A percentile compares a stretch with the other conserved stretches of the same genome.
Conservation (phyloP, 179 eudicot genomes). For the Beta corolliflora region DNA sequence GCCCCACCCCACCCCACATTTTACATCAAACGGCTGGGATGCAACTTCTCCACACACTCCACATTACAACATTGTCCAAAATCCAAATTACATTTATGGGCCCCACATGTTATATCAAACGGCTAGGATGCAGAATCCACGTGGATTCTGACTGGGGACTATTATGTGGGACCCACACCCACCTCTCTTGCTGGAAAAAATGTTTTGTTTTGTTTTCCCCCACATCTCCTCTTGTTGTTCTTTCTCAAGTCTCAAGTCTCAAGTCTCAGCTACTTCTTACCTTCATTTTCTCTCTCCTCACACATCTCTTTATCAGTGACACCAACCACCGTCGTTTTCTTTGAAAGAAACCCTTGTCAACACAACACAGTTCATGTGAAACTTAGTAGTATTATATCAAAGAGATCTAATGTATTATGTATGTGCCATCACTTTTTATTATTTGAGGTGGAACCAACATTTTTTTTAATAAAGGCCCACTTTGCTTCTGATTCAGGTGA, state of each 20-base stretch:
- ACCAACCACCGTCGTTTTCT: conserved; percentile 39
- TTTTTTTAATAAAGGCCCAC: conserved; percentile 25
- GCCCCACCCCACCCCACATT: no score
- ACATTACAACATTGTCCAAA: background rate
- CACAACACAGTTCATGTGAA: conserved; percentile 48
- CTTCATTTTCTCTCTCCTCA: background rate
- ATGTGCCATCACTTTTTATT: background rate
- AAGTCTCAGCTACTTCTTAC: background rate
- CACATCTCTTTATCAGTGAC: conserved; percentile 8
- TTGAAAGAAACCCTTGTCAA: conserved; percentile 40
- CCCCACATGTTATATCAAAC: conserved; percentile 34
- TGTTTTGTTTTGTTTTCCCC: background rate
- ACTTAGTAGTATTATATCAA: conserved; percentile 24
- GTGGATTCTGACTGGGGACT: conserved; percentile 34
- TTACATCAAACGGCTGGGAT: no score
- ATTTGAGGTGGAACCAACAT: conserved; percentile 29
- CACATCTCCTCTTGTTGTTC: background rate
- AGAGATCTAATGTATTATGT: conserved; percentile 37
- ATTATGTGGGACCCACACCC: conserved; percentile 11
- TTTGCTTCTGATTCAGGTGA: conserved; percentile 82
- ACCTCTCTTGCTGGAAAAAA: background rate
- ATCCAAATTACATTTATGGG: conserved; percentile 12
- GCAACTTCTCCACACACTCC: no score
- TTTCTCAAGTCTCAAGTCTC: conserved; percentile 5
- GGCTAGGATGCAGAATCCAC: conserved; percentile 46